Evolutionary conservation across 2,329 filamentous ascomycete genomes (phyloP), one percentile per base, ranked within the genome.

Genomic region (Aphanoascus verrucosus): DNA sequence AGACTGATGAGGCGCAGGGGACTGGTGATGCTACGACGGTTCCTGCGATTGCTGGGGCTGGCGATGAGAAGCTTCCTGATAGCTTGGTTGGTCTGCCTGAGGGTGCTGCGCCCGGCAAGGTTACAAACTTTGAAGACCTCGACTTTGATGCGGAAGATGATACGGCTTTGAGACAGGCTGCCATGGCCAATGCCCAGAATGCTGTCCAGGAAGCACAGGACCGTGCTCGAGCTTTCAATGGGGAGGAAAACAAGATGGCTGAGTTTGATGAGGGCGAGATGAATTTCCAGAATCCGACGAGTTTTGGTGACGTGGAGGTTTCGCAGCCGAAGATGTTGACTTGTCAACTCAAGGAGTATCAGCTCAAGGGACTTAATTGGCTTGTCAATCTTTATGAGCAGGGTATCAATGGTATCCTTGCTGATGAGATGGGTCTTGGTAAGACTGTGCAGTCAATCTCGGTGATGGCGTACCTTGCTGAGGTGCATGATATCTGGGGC

Each of bases 401-500:
- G 71, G 93, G 93, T 68, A 98, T 95, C 0, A 93, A 94, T 44
- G 93, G 93, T 71, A 98, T 98, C 63, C 77, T 98, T 58, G 93
- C 93, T 59, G 93, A 98, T 68, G 93, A 98, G 73, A 98, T 98
- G 93, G 93, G 93, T 82, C 86, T 98, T 20, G 93, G 93, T 69
- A 98, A 98, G 73, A 98, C 93, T 17, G 88, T 98, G 5, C 93
- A 98, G 73, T 97, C 91, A 19, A 98, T 98, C 58, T 97, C 93
- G 0, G 91, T 98, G 67, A 97, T 98, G 93, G 90, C 90, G 1
- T 97, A 98, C 66, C 83, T 98, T 32, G 93, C 93, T 1, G 91
- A 98, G 73, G 86, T 90, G 63, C 89, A 98, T 75, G 90, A 95
- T 65, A 97, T 98, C 88, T 80, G 98, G 57, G 93, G 88, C 69